Percentiles rank a stretch among this genome's conserved stretches.
These are phyloP conservation scores for Iberis pinnata DNA, from an alignment of 345 rosid genomes.

Conservation along the genomic window DNA sequence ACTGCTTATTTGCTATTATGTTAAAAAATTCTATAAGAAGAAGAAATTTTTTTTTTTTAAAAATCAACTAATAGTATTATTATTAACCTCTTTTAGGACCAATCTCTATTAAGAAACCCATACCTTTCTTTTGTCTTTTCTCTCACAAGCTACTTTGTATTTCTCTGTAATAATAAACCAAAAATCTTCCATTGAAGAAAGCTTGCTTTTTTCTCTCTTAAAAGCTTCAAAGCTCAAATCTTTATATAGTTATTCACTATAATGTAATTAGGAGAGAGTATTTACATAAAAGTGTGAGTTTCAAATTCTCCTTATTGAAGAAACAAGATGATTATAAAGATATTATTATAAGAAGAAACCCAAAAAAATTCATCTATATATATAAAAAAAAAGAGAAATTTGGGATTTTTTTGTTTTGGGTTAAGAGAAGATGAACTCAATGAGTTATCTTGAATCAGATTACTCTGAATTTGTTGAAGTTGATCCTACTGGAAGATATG, in stretches of 20 bases:
- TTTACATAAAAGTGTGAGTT: too few species aligned
- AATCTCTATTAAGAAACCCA: too few species aligned
- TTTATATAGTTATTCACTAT: too few species aligned
- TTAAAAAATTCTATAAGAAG: too few species aligned
- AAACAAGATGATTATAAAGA: constrained; percentile 10
- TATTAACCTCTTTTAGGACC: too few species aligned
- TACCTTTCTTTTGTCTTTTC: constrained; percentile 25
- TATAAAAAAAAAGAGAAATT: background rate
- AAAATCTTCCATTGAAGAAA: constrained; percentile 20
- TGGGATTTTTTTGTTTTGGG: background rate
- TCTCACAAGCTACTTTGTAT: constrained; percentile 27
- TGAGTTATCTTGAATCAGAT: constrained; percentile 48
- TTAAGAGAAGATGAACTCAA: constrained; percentile 56
- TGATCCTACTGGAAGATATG: constrained; percentile 99
- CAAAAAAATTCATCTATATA: background rate
- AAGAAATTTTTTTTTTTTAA: too few species aligned
- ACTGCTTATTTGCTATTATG: too few species aligned
- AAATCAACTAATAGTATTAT: too few species aligned
- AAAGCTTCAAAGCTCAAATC: background rate
- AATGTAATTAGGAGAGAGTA: too few species aligned
- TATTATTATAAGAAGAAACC: constrained; percentile 23
- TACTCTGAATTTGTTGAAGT: constrained; percentile 84
- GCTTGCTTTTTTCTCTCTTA: constrained; percentile 1
- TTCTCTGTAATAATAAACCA: constrained; percentile 5
- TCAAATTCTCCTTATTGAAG: constrained; percentile 8